Evolutionary conservation across 169 alveolate genomes (phyloP), one percentile per base, ranked within the genome.

Genomic region (Plasmodium reichenowi): DNA sequence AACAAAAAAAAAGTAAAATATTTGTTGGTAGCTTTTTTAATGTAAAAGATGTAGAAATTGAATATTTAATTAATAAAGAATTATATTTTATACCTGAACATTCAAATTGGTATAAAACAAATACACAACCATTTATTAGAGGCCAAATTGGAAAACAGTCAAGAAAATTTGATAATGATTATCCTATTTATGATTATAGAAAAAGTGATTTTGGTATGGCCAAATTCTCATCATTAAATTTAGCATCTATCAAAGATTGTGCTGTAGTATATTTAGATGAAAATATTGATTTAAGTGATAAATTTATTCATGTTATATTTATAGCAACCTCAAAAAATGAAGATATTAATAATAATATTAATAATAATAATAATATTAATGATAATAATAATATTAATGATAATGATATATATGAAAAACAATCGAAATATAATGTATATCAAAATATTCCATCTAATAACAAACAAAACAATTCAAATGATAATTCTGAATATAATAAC

Each of bases 121-220:
- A 93, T 67, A 88, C 95, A 17, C 95, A 93, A 47, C 91, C 94
- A 15, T 83, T 88, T 63, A 90, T 89, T 58, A 59, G 95, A 59
- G 95, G 93, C 0, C 95, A 93, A 88, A 75, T 93, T 3, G 95
- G 95, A 20, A 88, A 88, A 71, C 91, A 93, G 10, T 83, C 93
- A 1, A 85, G 95, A 59, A 93, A 93, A 88, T 93, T 74, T 58
- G 95, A 93, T 62, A 88, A 78, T 68, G 94, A 88, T 73, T 88
- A 74, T 52, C 88, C 95, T 20, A 89, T 93, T 47, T 93, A 89
- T 78, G 95, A 93, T 78, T 93, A 93, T 63, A 85, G 95, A 64
- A 93, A 93, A 64, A 67, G 92, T 32, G 95, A 93, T 56, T 93
- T 93, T 80, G 95, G 95, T 12, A 93, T 93, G 95, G 95, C 95